These are phyloP conservation scores for Penicillium sp. DNA, from an alignment of 2,329 filamentous ascomycete genomes.

Conservation along the genomic window DNA sequence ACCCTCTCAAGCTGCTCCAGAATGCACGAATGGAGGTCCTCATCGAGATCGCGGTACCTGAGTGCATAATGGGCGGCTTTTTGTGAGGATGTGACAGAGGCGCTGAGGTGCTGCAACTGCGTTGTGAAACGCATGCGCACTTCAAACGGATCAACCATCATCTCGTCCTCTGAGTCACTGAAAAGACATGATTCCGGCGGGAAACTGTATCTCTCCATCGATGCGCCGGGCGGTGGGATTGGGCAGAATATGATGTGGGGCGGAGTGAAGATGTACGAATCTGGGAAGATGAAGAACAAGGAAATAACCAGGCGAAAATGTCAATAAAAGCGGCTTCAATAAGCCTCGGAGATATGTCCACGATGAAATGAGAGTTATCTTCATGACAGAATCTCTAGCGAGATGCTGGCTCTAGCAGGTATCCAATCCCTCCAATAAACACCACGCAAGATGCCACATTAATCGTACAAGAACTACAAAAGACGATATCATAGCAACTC, in stretches of 20 bases:
- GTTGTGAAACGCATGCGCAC: slow-evolving; percentile 95
- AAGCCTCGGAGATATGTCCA: not conserved
- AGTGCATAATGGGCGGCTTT: slow-evolving; percentile 94
- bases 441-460: not conserved
- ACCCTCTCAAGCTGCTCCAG: slow-evolving; percentile 88
- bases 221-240: slow-evolving; percentile 18
- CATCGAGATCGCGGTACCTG: slow-evolving; percentile 89
- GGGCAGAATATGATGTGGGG: slow-evolving; percentile 3
- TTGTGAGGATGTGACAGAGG: slow-evolving; percentile 79
- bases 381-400: not conserved
- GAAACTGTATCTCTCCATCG: not conserved
- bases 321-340: not conserved
- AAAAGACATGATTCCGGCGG: not conserved
- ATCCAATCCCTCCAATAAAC: slow-evolving; percentile 2
- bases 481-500: slow-evolving; percentile 27
- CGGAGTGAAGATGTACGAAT: not conserved
- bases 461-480: not conserved
- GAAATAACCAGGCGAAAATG: not conserved
- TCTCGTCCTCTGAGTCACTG: slow-evolving; percentile 20
- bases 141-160: slow-evolving; percentile 86
- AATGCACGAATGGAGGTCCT: slow-evolving; percentile 96
- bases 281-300: not conserved
- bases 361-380: not conserved
- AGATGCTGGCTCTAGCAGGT: not conserved
- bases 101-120: slow-evolving; percentile 85